Percentiles rank a stretch among this genome's conserved stretches.
phyloP scores from a whole-genome alignment of 495 filamentous ascomycete species.

The Cercophora scortea region DNA sequence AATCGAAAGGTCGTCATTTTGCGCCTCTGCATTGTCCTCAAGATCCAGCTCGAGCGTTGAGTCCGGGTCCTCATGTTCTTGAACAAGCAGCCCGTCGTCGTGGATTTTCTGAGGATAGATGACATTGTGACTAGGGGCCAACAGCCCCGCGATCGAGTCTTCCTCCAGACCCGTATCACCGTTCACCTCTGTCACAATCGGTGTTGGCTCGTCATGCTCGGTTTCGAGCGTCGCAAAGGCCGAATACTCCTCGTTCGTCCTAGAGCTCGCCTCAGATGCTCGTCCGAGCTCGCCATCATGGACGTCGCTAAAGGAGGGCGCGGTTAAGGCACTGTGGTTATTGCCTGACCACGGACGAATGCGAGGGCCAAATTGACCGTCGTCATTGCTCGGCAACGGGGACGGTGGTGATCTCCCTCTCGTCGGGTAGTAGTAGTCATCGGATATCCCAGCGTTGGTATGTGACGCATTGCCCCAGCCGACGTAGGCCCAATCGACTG shows the following conservation, averaged over 20 bases:
- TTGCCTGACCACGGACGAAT: constrained; percentile 22
- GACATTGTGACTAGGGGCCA: too few species aligned
- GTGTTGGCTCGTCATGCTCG: too few species aligned
- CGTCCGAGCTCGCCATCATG: neutral
- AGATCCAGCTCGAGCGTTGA: neutral
- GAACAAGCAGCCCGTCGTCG: too few species aligned
- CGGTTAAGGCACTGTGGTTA: constrained; percentile 8
- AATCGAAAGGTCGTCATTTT: neutral
- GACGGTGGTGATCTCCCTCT: constrained; percentile 40
- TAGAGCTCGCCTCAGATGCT: too few species aligned
- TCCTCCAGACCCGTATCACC: too few species aligned
- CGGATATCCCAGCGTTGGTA: constrained; percentile 2
- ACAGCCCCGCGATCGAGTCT: too few species aligned
- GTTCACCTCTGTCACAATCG: too few species aligned
- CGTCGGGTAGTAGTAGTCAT: constrained; percentile 28
- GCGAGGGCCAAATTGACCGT: constrained; percentile 9
- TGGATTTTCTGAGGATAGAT: too few species aligned
- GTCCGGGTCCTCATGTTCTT: too few species aligned
- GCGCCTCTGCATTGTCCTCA: neutral
- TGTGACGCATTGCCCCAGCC: constrained; percentile 6
- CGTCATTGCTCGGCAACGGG: constrained; percentile 32
- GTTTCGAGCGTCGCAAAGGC: too few species aligned
- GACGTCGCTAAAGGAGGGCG: constrained; percentile 18
- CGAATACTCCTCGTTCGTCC: too few species aligned
- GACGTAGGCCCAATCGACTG: constrained; percentile 25